Evolutionary conservation across 495 filamentous ascomycete genomes (phyloP), one percentile per base, ranked within the genome.

Genomic region (Penicillium steckii): DNA sequence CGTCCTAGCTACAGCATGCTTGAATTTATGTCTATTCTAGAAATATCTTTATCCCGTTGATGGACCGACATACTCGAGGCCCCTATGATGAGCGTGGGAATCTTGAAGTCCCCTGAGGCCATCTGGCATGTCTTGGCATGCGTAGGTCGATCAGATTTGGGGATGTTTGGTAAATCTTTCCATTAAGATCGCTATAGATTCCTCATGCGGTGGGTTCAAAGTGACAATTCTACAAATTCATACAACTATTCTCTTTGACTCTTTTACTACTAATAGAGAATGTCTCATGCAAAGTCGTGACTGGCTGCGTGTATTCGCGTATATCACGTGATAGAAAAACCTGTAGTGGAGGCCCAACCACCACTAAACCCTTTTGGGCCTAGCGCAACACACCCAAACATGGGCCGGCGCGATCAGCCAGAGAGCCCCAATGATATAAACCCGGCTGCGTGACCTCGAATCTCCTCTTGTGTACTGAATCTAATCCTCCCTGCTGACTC

Each of bases 351-450:
- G 59, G 61, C 55, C 59, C 52, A 59, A 56, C 55, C 59, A 45
- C 53, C 27, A 27, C 62, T 67, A 68, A 52, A 5, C 62, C 65
- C 3, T 0, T 57, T 48, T 0, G 0, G 35, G 70, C 1, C 60
- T 74, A 75, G 73, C 46, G 53, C 33, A 26, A 27, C 61, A 59
- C 57, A 67, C 64, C 66, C 72, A 72, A 70, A 71, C 69, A 75
- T 73, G 67, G 70, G 60, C 67, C 64, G 60, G 66, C 72, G 72
- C 72, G 68, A 65, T 68, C 64, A 64, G 66, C 62, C 59, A 65
- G 68, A 70, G 70, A 66, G 64, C 61, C 65, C 69, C 72, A 71
- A 75, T 76, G 70, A 74, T 76, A 75, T 75, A 76, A 75, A 76
- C 73, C 62, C 70, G 71, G 65, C 72, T 67, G 72, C 71, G 71